These are phyloP conservation scores for Saksenaea vasiformis DNA, from an alignment of 371 early-diverging fungal species.

Conservation along the genomic window DNA sequence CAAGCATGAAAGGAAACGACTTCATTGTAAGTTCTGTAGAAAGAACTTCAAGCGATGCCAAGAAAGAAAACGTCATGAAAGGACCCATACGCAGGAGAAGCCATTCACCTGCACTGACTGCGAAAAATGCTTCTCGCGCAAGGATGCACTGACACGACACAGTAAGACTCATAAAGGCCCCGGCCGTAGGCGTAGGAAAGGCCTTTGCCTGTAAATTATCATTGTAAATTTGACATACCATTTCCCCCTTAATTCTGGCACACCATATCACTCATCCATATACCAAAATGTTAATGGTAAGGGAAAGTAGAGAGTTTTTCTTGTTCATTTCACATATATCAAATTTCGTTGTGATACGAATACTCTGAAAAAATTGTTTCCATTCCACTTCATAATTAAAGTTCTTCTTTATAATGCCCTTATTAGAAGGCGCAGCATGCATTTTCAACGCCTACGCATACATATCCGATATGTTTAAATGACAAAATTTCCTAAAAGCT, in stretches of 20 bases:
- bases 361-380: too few relatives aligned
- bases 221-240: neutral
- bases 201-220: neutral
- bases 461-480: too few relatives aligned
- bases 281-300: neutral
- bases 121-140: neutral
- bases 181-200: neutral
- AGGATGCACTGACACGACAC: neutral
- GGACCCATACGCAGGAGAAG: neutral
- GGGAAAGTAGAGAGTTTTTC: neutral
- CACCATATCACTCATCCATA: neutral
- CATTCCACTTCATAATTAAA: too few relatives aligned
- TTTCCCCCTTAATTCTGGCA: neutral
- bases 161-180: neutral
- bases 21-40: neutral
- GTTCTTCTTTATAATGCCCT: too few relatives aligned
- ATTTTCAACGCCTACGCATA: too few relatives aligned
- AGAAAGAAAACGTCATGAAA: neutral
- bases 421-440: too few relatives aligned
- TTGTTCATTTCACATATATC: neutral
- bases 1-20: neutral
- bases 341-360: neutral
- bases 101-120: neutral
- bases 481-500: too few relatives aligned
- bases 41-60: constrained; percentile 1